A percentile compares a stretch with the other conserved stretches of the same genome.
Conservation (phyloP, 345 rosid species). For the Acer saccharum region DNA sequence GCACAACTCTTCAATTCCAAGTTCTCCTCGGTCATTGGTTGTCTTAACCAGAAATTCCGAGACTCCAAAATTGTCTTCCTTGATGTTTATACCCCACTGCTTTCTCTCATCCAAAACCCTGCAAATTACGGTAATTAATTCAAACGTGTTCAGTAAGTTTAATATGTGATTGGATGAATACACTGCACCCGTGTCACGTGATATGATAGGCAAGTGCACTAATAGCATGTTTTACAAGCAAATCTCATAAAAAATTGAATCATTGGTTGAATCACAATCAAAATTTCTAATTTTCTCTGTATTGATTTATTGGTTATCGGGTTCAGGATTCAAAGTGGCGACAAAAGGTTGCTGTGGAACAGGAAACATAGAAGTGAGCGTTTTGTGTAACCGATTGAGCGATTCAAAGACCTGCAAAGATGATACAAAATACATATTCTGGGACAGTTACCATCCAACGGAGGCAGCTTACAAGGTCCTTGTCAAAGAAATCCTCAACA, state of each 20-base stretch:
- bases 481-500: not conserved
- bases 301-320: not conserved
- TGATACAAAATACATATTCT: conserved; percentile 58
- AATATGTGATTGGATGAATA: too few species aligned
- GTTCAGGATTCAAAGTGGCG: conserved; percentile 56
- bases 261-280: too few species aligned
- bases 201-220: too few species aligned
- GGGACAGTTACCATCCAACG: conserved; percentile 86
- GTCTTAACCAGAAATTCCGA: conserved; percentile 30
- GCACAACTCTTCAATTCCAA: conserved; percentile 62
- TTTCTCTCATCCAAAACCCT: conserved; percentile 46
- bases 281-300: too few species aligned
- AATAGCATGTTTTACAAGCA: too few species aligned
- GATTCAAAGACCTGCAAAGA: conserved; percentile 34
- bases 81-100: conserved; percentile 42
- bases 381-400: conserved; percentile 40
- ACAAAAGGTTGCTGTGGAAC: conserved; percentile 75
- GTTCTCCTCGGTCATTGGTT: conserved; percentile 30
- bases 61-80: conserved; percentile 38
- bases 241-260: too few species aligned
- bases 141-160: not conserved
- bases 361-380: conserved; percentile 55
- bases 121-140: conserved; percentile 47
- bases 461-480: conserved; percentile 47
- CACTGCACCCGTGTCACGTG: too few species aligned